phyloP scores from a whole-genome alignment of 2,329 filamentous ascomycete genomes.

The Aspergillus sp. region DNA sequence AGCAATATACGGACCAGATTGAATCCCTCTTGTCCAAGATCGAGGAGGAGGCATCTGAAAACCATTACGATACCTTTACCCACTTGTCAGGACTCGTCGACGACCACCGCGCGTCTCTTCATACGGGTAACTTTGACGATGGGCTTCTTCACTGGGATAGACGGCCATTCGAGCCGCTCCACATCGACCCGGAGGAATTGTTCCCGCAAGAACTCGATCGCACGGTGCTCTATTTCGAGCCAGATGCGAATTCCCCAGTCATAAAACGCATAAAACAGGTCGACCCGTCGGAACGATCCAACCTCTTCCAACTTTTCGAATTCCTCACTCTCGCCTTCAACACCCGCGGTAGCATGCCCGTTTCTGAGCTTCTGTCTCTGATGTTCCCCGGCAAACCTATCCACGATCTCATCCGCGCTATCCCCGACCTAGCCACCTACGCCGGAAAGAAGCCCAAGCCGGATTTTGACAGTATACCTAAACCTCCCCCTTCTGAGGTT shows the following conservation, averaged over 20 bases:
- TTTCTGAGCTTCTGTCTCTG: slow-evolving; percentile 21
- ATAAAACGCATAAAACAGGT: slow-evolving; percentile 14
- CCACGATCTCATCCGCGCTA: slow-evolving; percentile 24
- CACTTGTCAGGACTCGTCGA: slow-evolving; percentile 41
- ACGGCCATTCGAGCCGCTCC: slow-evolving; percentile 63
- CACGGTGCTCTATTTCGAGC: slow-evolving; percentile 30
- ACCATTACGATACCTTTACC: slow-evolving; percentile 26
- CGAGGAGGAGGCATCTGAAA: slow-evolving; percentile 5
- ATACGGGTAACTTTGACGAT: slow-evolving; percentile 34
- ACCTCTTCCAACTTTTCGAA: slow-evolving; percentile 19
- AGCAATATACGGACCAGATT: slow-evolving; percentile 17
- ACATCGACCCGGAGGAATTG: slow-evolving; percentile 54
- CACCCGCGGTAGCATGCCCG: slow-evolving; percentile 15
- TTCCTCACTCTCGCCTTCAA: slow-evolving; percentile 20
- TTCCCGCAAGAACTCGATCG: slow-evolving; percentile 48
- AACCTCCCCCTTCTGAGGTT: slow-evolving; percentile 3
- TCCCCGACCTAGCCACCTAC: slow-evolving; percentile 27
- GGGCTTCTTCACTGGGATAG: slow-evolving; percentile 61
- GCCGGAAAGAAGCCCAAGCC: slow-evolving; percentile 22
- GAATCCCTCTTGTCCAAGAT: slow-evolving; percentile 6
- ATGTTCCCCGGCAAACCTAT: slow-evolving; percentile 25
- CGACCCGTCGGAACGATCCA: slow-evolving; percentile 7
- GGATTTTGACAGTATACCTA: slow-evolving; percentile 18
- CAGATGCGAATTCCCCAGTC: slow-evolving; percentile 20
- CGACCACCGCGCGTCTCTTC: slow-evolving; percentile 42